Evolutionary conservation across 805 yeast species (phyloP).

Genomic region (Yamadazyma ubonensis): DNA sequence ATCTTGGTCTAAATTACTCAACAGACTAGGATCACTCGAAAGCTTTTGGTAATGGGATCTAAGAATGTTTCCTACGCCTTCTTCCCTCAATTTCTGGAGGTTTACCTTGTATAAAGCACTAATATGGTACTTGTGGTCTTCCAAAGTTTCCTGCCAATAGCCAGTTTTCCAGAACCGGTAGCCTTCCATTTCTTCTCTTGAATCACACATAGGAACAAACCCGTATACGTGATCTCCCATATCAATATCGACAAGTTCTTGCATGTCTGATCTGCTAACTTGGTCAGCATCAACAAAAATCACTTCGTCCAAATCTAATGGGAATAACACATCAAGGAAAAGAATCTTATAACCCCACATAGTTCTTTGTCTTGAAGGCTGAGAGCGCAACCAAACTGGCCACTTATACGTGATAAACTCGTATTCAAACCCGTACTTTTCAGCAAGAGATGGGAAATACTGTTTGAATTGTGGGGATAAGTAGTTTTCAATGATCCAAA

Average conservation of each 20-base stretch:
- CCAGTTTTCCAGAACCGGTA: slow-evolving; percentile 92
- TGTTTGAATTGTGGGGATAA: slow-evolving; percentile 67
- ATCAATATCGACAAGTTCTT: slow-evolving; percentile 65
- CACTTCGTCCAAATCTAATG: slow-evolving; percentile 68
- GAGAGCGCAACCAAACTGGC: slow-evolving; percentile 88
- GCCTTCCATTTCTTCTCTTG: slow-evolving; percentile 77
- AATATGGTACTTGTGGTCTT: slow-evolving; percentile 68
- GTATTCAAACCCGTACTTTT: slow-evolving; percentile 60
- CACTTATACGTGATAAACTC: slow-evolving; percentile 84
- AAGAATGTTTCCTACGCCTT: slow-evolving; percentile 74
- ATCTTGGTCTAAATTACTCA: slow-evolving; percentile 88
- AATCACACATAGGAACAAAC: slow-evolving; percentile 83
- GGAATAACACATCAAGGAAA: slow-evolving; percentile 84
- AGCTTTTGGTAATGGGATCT: slow-evolving; percentile 83
- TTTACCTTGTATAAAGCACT: slow-evolving; percentile 86
- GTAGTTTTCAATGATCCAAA: slow-evolving; percentile 85
- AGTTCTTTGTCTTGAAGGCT: slow-evolving; percentile 72
- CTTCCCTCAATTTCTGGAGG: slow-evolving; percentile 59
- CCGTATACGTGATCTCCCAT: slow-evolving; percentile 83
- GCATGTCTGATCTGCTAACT: slow-evolving; percentile 71
- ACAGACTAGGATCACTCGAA: slow-evolving; percentile 74
- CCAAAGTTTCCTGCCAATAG: slow-evolving; percentile 73
- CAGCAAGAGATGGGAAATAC: slow-evolving; percentile 59
- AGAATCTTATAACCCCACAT: slow-evolving; percentile 88
- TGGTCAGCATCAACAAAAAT: slow-evolving; percentile 89